Conservation (phyloP, 1,284 basidiomycete species). For the Melampsora americana region DNA sequence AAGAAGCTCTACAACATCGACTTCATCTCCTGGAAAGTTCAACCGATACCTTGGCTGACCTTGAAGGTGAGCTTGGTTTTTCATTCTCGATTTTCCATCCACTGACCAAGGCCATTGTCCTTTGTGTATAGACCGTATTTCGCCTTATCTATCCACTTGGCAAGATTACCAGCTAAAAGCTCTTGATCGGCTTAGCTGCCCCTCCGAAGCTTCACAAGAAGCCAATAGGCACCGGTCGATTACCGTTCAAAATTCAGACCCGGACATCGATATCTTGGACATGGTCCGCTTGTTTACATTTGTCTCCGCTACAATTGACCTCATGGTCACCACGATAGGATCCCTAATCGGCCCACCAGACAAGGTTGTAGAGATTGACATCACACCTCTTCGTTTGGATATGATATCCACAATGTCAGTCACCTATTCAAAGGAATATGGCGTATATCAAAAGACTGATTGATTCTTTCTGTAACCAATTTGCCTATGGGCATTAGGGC, state of each 20-base stretch:
- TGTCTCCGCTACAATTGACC: not conserved
- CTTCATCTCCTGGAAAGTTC: not conserved
- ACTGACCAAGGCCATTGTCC: not conserved
- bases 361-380: not conserved
- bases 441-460: too few relatives aligned
- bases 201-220: not conserved
- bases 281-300: not conserved
- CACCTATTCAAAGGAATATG: not conserved
- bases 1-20: conserved; percentile 19
- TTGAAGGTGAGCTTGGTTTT: not conserved
- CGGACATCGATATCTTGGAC: not conserved
- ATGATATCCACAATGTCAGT: not conserved
- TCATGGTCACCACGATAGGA: not conserved
- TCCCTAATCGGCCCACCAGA: not conserved
- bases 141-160: not conserved
- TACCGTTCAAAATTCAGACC: not conserved
- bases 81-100: not conserved
- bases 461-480: too few relatives aligned
- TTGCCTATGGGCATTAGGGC: not conserved
- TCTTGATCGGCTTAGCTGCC: not conserved
- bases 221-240: not conserved
- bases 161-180: not conserved
- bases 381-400: not conserved
- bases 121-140: not conserved
- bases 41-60: not conserved